Evolutionary conservation across 106 monocot species (phyloP).

Genomic region (Xerophyta viscosa): DNA sequence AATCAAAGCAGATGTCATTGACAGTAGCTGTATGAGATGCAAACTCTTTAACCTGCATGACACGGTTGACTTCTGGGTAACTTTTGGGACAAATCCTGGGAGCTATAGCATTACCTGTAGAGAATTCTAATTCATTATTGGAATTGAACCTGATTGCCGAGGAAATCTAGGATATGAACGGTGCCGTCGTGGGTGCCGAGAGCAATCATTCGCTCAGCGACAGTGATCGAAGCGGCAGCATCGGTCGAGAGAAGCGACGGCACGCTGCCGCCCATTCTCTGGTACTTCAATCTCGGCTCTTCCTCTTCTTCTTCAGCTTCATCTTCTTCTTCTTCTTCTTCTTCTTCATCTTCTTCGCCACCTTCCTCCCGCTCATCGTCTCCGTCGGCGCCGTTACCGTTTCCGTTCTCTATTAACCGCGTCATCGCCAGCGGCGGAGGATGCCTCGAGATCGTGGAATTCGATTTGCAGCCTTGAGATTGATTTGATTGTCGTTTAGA

Average conservation of each 20-base stretch:
- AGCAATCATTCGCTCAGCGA: conserved; percentile 94
- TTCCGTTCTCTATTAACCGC: conserved; percentile 13
- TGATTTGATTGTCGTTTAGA: too few species aligned
- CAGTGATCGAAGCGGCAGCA: conserved; percentile 63
- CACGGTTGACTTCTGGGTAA: too few species aligned
- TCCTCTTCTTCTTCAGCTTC: conserved; percentile 64
- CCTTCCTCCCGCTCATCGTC: conserved; percentile 57
- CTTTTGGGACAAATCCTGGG: too few species aligned
- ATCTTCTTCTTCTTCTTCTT: conserved; percentile 31
- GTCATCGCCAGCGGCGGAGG: conserved; percentile 14
- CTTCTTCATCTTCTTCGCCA: too few species aligned
- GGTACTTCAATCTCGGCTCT: conserved; percentile 95
- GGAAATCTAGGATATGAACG: conserved; percentile 96
- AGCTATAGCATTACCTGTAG: too few species aligned
- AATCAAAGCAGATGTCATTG: conserved; percentile 92
- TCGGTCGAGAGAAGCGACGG: conserved; percentile 73
- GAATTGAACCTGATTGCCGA: conserved; percentile 78
- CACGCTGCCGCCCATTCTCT: conserved; percentile 91
- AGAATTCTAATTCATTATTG: too few species aligned
- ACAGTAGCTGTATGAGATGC: conserved; percentile 84
- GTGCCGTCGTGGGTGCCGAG: conserved; percentile 88
- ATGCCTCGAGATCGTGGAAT: too few species aligned
- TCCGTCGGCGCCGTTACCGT: conserved; percentile 57
- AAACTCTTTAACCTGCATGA: conserved; percentile 82
- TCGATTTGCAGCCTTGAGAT: too few species aligned